phyloP scores from a whole-genome alignment of 139 green algal species.

The Chlorella sp. region DNA sequence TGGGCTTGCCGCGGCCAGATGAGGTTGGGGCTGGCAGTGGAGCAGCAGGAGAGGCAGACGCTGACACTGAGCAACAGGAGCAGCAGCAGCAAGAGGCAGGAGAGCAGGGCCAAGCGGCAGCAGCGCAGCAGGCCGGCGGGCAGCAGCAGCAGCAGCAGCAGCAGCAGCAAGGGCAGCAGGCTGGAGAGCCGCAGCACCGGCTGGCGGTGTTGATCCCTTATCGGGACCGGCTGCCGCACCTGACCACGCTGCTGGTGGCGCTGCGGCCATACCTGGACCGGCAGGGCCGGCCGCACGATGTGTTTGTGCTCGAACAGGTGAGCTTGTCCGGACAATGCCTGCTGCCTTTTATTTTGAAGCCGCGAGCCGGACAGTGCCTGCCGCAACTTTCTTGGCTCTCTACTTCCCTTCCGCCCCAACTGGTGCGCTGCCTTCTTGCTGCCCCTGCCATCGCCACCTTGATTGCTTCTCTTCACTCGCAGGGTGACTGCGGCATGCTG shows the following conservation, averaged over 20 bases:
- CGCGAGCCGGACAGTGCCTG: too few relatives aligned
- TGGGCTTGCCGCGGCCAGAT: background rate
- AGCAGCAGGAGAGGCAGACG: background rate
- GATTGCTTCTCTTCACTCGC: too few relatives aligned
- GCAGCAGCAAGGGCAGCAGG: background rate
- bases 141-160: conserved; percentile 7
- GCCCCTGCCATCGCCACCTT: too few relatives aligned
- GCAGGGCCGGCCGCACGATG: conserved; percentile 31
- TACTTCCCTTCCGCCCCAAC: too few relatives aligned
- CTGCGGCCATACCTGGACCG: conserved; percentile 32
- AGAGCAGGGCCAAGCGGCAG: background rate
- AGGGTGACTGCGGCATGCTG: too few relatives aligned
- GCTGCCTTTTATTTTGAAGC: too few relatives aligned
- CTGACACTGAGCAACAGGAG: background rate
- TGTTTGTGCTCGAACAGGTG: conserved; percentile 56
- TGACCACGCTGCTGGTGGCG: conserved; percentile 31
- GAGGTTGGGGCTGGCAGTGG: background rate
- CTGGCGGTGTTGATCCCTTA: conserved; percentile 54
- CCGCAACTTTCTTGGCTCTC: too few relatives aligned
- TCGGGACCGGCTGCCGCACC: conserved; percentile 35
- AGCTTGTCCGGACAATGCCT: background rate
- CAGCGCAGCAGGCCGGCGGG: background rate
- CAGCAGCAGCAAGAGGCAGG: background rate
- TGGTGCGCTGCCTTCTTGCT: too few relatives aligned
- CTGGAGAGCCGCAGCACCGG: conserved; percentile 8